Base-by-base conservation (phyloP, 2,329 filamentous ascomycete genomes). In the Trichoderma guizhouense region DNA sequence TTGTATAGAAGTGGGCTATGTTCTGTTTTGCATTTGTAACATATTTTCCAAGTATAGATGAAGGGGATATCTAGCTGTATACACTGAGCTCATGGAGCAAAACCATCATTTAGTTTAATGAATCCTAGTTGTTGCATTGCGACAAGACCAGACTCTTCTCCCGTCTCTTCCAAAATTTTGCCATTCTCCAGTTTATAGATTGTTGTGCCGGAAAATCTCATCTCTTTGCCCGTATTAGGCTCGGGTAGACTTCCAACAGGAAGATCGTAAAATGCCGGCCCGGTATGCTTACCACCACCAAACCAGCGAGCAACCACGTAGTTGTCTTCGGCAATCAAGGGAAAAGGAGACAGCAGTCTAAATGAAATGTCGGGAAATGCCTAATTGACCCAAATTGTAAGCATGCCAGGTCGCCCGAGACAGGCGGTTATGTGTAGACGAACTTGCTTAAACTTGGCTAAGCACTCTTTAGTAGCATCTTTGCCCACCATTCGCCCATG, bases 251-350 rank as follows among this genome's bases (percentile, higher is more conserved):
- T 69, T 6, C 73, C 73, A 9, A 74, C 63, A 32, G 72, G 57
- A 7, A 74, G 53, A 14, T 74, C 73, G 26, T 18, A 51, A 32
- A 74, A 74, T 15, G 73, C 73, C 18, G 64, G 69, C n/a, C 73
- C 73, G 9, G 73, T 74, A 43, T 74, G 72, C n/a, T 63, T 73
- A 3, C 73, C 73, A 12, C 73, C 73, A 1, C 73, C 73, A 21
- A 74, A 66, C 73, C 73, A 74, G 15, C 73, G 73, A 3, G 51
- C 73, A 53, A 74, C 72, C 3, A 74, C 72, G 39, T 72, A 73
- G 36, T 63, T 55, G 6, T 61, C 32, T 15, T 68, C 63, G 15
- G 73, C 69, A 34, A 74, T 74, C 9, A 67, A 57, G 7, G 64
- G 64, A 7, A 67, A 67, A 11, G 64, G 64, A 8, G 64, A 58